Conservation (phyloP, 257 asterid genomes). For the Forsythia viridissima region DNA sequence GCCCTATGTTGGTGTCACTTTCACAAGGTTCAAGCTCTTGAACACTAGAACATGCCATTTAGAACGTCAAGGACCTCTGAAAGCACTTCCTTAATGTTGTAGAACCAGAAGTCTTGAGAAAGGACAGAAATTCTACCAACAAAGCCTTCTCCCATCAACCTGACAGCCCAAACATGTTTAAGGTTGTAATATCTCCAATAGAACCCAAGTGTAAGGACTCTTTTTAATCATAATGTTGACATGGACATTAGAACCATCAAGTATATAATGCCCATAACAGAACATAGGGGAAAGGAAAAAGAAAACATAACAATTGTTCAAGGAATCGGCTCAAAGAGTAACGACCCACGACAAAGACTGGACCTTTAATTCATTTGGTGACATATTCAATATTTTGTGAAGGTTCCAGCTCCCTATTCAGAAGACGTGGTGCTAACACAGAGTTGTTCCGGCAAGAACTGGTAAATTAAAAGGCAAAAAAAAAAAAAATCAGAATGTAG, state of each 20-base stretch:
- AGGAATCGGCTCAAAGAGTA: conserved; percentile 6
- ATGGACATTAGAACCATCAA: conserved; percentile 10
- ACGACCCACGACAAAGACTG: conserved; percentile 6
- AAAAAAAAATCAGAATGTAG: conserved; percentile 6
- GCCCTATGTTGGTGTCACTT: background rate
- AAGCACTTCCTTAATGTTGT: background rate
- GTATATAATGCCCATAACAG: background rate
- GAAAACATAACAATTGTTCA: background rate
- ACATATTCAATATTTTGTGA: conserved; percentile 63
- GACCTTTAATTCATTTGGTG: conserved; percentile 80
- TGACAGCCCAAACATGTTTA: background rate
- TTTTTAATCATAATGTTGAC: background rate
- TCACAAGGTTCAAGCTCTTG: background rate
- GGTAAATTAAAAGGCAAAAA: conserved; percentile 19
- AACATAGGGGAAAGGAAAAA: background rate
- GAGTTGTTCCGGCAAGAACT: conserved; percentile 47
- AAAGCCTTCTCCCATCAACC: background rate
- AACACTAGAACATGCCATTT: background rate
- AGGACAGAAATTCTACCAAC: background rate
- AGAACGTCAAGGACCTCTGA: background rate
- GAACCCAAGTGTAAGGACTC: background rate
- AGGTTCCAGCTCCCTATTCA: conserved; percentile 78
- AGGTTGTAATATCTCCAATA: conserved; percentile 33
- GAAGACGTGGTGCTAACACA: conserved; percentile 62
- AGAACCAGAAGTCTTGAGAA: background rate